Base-by-base conservation (phyloP, 2,329 filamentous ascomycete genomes). In the Talaromyces sp. region DNA sequence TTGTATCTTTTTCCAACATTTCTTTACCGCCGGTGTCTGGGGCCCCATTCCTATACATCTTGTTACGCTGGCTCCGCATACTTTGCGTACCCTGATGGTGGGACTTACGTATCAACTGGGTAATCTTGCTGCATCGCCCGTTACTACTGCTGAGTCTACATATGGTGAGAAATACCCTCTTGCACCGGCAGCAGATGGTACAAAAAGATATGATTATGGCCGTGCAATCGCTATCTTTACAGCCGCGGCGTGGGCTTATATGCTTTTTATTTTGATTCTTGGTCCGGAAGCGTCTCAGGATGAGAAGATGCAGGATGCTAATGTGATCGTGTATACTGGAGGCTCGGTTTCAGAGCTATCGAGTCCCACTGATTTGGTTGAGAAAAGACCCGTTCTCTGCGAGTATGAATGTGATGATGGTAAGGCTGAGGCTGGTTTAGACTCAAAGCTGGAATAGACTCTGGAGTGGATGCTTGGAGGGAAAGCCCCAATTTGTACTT, bases 91-190 rank as follows among this genome's bases (percentile, higher is more conserved):
- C 1, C 69, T 77, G 22, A 71, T 75, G 49, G 73, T 78, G 17
- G 77, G 77, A 31, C 60, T 77, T 7, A 73, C 74, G 1, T 79
- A 79, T 65, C 76, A 80, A 68, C 71, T 80, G 41, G 77, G 78
- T 7, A 79, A 78, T 62, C 71, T 79, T 17, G 74, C 72, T 9
- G 79, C 78, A 0, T 79, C 75, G 7, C 78, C 80, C 6, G 77
- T 75, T 15, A 77, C 78, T 5, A 81, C 79, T 2, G 81, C 81
- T 64, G 75, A 81, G 62, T 74, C 77, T 1, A 75, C 74, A 0
- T 77, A 81, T 45, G 79, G 78, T 7, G 77, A 81, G 66, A 67
- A 74, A 15, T 81, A 77, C 65, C 78, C 78, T 3, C 68, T 81
- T 17, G 72, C 75, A 25, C 69, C 75, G 0, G 71, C 70, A 15